Evolutionary conservation across 2,329 filamentous ascomycete species (phyloP).

Genomic region (Diatrype stigma): DNA sequence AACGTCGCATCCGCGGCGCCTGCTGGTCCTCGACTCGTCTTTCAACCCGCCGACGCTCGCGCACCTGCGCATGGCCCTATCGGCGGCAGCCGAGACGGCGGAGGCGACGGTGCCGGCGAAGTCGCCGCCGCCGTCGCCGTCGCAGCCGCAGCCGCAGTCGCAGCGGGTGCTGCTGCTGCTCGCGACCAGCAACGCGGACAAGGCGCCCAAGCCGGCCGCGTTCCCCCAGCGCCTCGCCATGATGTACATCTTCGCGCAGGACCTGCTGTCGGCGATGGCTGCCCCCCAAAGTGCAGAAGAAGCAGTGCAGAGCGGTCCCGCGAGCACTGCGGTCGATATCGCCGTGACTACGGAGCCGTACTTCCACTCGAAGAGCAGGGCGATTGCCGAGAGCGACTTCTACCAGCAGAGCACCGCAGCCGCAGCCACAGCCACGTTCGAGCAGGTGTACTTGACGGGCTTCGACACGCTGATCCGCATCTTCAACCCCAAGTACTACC

Average conservation of each 20-base stretch:
- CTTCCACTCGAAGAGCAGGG: slow-evolving; percentile 66
- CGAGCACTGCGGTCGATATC: slow-evolving; percentile 50
- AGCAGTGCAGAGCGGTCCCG: too few relatives aligned
- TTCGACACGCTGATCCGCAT: slow-evolving; percentile 74
- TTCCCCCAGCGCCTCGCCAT: slow-evolving; percentile 66
- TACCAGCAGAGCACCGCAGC: slow-evolving; percentile 28
- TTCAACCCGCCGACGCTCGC: slow-evolving; percentile 65
- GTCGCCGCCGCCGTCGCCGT: too few relatives aligned
- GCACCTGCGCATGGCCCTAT: slow-evolving; percentile 53
- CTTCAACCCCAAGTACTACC: slow-evolving; percentile 69
- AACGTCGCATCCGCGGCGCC: slow-evolving; percentile 22
- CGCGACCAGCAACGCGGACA: slow-evolving; percentile 63
- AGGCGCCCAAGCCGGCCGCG: slow-evolving; percentile 60
- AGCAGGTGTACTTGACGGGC: slow-evolving; percentile 67
- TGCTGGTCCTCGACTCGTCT: slow-evolving; percentile 62
- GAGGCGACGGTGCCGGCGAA: too few relatives aligned
- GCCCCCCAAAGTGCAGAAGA: too few relatives aligned
- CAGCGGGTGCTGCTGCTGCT: slow-evolving; percentile 56
- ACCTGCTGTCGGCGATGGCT: slow-evolving; percentile 33
- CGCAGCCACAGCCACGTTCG: slow-evolving; percentile 10
- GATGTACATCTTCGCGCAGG: slow-evolving; percentile 65
- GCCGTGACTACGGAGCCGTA: slow-evolving; percentile 68
- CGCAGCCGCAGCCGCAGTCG: too few relatives aligned
- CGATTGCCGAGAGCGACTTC: slow-evolving; percentile 45
- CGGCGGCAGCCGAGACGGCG: slow-evolving; percentile 34